A percentile compares a stretch with the other conserved stretches of the same genome.
phyloP scores from a whole-genome alignment of 2,329 filamentous ascomycete genomes.

The Leptographium galeiforme region DNA sequence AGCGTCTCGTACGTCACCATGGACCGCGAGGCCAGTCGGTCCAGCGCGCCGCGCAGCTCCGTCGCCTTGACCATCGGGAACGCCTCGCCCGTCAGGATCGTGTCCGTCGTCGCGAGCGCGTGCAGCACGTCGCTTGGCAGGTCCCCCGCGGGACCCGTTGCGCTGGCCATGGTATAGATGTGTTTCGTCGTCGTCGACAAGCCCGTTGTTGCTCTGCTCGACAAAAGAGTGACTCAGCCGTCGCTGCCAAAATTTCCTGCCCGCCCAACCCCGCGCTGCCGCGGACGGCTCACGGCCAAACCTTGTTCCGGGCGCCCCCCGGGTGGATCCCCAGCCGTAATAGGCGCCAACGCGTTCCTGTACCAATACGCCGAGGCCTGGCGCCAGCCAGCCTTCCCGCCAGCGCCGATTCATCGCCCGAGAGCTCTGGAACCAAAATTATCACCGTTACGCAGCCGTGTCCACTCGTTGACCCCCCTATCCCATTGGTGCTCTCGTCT shows the following conservation, averaged over 20 bases:
- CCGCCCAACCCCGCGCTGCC: background rate
- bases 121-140: constrained; percentile 52
- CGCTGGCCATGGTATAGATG: constrained; percentile 10
- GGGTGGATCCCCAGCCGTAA: too few species aligned
- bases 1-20: constrained; percentile 81
- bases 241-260: background rate
- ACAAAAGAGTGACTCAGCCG: background rate
- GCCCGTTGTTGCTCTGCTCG: background rate
- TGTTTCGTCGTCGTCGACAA: background rate
- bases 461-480: background rate
- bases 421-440: too few species aligned
- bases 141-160: constrained; percentile 29
- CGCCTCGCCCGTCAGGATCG: constrained; percentile 53
- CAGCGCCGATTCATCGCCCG: too few species aligned
- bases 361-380: too few species aligned
- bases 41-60: constrained; percentile 73
- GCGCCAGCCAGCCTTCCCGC: too few species aligned
- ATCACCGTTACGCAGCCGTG: background rate
- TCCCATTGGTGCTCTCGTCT: background rate
- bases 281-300: background rate
- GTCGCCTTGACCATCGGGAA: constrained; percentile 55
- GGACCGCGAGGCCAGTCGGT: constrained; percentile 67
- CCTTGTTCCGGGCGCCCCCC: background rate
- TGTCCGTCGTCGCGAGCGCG: constrained; percentile 47
- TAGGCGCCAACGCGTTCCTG: too few species aligned